phyloP scores from a whole-genome alignment of 202 grass and related monocot genomes.

The Carex arenaria region DNA sequence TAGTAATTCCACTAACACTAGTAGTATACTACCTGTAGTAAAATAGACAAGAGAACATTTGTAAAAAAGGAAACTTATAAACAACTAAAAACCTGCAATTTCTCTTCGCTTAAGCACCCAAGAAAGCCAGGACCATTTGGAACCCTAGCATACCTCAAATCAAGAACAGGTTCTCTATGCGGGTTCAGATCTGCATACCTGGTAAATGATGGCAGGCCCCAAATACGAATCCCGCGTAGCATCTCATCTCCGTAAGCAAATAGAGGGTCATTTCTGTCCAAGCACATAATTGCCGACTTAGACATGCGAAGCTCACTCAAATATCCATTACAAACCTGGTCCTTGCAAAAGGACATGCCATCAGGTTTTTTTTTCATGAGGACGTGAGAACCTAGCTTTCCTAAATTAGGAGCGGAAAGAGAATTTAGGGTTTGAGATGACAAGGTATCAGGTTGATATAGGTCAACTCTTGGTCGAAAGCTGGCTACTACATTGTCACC shows the following conservation, averaged over 20 bases:
- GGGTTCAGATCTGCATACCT: slow-evolving; percentile 39
- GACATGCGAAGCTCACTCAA: slow-evolving; percentile 73
- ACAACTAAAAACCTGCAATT: slow-evolving; percentile 51
- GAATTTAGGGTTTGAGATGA: slow-evolving; percentile 38
- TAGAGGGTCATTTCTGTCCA: slow-evolving; percentile 15
- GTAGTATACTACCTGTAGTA: background rate
- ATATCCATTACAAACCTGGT: slow-evolving; percentile 30
- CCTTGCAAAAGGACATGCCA: slow-evolving; percentile 33
- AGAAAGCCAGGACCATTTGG: slow-evolving; percentile 36
- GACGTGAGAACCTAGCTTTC: slow-evolving; percentile 57
- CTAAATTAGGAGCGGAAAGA: slow-evolving; percentile 28
- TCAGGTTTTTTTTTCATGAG: slow-evolving; percentile 38
- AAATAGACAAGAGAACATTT: background rate
- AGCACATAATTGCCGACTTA: slow-evolving; percentile 62
- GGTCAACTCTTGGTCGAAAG: slow-evolving; percentile 68
- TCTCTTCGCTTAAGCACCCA: slow-evolving; percentile 62
- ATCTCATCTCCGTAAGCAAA: slow-evolving; percentile 75
- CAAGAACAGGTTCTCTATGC: slow-evolving; percentile 66
- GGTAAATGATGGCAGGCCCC: slow-evolving; percentile 62
- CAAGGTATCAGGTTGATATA: slow-evolving; percentile 17
- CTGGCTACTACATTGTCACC: slow-evolving; percentile 59
- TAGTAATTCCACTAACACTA: background rate
- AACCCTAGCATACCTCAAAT: slow-evolving; percentile 52
- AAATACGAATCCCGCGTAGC: slow-evolving; percentile 40
- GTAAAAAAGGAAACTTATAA: slow-evolving; percentile 9